These are phyloP conservation scores for Suaeda aralocaspica DNA, from an alignment of 148 eudicot species.

Conservation along the genomic window DNA sequence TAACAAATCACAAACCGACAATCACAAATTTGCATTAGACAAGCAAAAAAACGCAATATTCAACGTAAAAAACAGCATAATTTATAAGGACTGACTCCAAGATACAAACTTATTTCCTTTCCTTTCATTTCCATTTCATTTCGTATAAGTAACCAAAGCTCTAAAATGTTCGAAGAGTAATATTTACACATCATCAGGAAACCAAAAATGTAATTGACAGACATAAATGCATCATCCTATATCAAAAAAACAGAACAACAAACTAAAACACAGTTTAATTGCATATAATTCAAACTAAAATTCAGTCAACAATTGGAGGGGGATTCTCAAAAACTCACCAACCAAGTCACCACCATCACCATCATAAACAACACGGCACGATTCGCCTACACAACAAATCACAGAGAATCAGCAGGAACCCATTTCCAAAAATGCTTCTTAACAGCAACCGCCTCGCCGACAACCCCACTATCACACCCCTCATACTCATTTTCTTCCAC, in stretches of 20 bases:
- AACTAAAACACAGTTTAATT: background rate
- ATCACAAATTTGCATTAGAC: background rate
- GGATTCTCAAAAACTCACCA: conserved; percentile 38
- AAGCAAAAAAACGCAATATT: background rate
- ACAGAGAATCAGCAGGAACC: conserved; percentile 57
- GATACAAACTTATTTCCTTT: conserved; percentile 7
- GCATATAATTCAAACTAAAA: background rate
- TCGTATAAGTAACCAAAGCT: conserved; percentile 11
- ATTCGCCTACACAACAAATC: background rate
- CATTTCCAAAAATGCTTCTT: conserved; percentile 90
- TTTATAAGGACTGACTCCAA: background rate
- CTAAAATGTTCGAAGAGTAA: conserved; percentile 4
- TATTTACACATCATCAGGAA: conserved; percentile 24
- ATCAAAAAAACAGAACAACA: background rate
- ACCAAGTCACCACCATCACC: background rate
- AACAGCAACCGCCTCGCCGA: conserved; percentile 50
- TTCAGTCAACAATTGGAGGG: background rate
- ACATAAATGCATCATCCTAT: too few species aligned
- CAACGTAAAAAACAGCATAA: background rate
- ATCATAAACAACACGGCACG: background rate
- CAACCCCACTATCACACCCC: conserved; percentile 33
- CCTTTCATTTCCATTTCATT: background rate
- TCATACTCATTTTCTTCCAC: conserved; percentile 70
- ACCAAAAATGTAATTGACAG: conserved; percentile 16
- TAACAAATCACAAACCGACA: background rate